phyloP scores from a whole-genome alignment of 192 early-diverging fungal genomes.

The Podila minutissima region DNA sequence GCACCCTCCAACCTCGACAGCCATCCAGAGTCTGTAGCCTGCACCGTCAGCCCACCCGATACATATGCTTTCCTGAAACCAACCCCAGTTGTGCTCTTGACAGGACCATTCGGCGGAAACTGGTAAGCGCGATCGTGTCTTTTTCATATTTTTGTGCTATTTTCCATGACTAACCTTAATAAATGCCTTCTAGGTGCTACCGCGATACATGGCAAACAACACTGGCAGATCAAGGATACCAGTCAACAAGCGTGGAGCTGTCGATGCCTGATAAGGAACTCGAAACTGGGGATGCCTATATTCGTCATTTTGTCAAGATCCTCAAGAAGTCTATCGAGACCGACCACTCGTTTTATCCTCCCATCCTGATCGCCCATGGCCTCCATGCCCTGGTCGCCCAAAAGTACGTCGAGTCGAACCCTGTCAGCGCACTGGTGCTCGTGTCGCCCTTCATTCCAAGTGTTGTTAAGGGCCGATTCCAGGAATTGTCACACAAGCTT shows the following conservation, averaged over 20 bases:
- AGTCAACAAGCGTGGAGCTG: constrained; percentile 46
- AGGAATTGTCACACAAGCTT: constrained; percentile 34
- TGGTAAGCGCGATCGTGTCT: constrained; percentile 11
- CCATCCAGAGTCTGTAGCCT: constrained; percentile 22
- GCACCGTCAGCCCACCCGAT: constrained; percentile 28
- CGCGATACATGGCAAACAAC: constrained; percentile 50
- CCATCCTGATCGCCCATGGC: constrained; percentile 56
- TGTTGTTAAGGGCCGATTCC: constrained; percentile 25
- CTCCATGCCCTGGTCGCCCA: constrained; percentile 46
- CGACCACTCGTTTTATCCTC: constrained; percentile 52
- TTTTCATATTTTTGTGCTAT: neutral
- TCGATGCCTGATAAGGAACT: constrained; percentile 19
- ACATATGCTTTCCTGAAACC: constrained; percentile 51
- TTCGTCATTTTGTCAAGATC: constrained; percentile 39
- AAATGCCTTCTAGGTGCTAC: constrained; percentile 22
- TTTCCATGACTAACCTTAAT: neutral
- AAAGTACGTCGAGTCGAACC: constrained; percentile 56
- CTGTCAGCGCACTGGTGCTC: constrained; percentile 50
- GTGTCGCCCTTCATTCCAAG: constrained; percentile 46
- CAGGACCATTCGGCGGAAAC: constrained; percentile 48
- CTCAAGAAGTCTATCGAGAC: constrained; percentile 46
- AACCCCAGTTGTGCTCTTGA: constrained; percentile 44
- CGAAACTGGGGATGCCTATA: constrained; percentile 30
- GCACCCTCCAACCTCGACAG: constrained; percentile 23
- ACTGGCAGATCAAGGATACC: constrained; percentile 51